These are phyloP conservation scores for Diddensiella caesifluorescens DNA, from an alignment of 805 yeast species.

Conservation along the genomic window DNA sequence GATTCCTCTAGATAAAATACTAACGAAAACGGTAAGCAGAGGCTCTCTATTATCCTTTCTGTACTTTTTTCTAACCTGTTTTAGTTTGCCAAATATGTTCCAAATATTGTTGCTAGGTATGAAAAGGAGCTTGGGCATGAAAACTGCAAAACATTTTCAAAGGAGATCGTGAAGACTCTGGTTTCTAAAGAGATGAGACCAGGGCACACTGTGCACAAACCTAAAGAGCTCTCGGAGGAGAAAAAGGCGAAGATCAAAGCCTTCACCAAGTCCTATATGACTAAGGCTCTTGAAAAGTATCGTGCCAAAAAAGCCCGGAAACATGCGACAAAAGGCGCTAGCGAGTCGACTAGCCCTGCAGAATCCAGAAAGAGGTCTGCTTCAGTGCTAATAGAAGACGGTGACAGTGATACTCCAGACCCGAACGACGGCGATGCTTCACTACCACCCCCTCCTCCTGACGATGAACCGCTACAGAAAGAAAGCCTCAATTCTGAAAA, in stretches of 20 bases:
- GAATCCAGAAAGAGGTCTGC: too few relatives aligned
- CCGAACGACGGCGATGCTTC: neutral
- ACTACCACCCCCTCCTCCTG: neutral
- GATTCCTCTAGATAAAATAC: conserved; percentile 7
- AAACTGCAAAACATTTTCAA: conserved; percentile 67
- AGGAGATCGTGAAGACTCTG: conserved; percentile 65
- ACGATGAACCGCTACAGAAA: neutral
- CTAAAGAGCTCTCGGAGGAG: conserved; percentile 53
- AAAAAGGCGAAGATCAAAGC: conserved; percentile 64
- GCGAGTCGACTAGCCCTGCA: conserved; percentile 3
- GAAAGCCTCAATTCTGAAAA: neutral
- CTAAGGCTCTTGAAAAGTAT: conserved; percentile 16
- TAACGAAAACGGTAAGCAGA: conserved; percentile 11
- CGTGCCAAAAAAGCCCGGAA: conserved; percentile 3
- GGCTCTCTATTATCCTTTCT: neutral
- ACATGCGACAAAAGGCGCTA: conserved; percentile 9
- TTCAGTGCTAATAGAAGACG: too few relatives aligned
- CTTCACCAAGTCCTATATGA: conserved; percentile 41
- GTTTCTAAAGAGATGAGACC: conserved; percentile 60
- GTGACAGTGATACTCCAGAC: neutral
- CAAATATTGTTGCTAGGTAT: conserved; percentile 67
- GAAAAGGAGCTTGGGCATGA: conserved; percentile 66
- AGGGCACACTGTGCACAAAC: conserved; percentile 34
- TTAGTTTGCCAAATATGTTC: conserved; percentile 66
- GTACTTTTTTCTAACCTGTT: conserved; percentile 2